Evolutionary conservation across 345 rosid genomes (phyloP).

Genomic region (Ceriops decandra): DNA sequence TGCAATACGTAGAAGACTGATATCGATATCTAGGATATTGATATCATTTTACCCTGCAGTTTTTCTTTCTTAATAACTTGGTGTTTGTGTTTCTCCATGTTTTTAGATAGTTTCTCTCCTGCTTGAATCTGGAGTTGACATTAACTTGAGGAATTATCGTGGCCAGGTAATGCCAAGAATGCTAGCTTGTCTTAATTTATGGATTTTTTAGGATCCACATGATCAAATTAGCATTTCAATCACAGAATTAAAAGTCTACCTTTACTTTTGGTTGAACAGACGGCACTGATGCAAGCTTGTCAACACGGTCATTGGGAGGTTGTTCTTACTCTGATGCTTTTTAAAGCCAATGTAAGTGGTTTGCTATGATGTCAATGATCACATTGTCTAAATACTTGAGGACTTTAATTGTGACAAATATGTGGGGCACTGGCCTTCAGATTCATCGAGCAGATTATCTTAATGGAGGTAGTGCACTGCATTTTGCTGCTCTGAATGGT

Average conservation of each 20-base stretch:
- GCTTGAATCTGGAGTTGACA: constrained; percentile 97
- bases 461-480: constrained; percentile 95
- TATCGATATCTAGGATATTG: not conserved
- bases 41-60: no score
- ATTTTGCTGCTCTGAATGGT: constrained; percentile 90
- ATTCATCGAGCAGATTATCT: constrained; percentile 89
- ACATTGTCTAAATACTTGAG: not conserved
- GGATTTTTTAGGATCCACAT: not conserved
- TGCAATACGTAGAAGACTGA: not conserved
- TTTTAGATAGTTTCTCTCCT: constrained; percentile 79
- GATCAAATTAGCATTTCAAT: not conserved
- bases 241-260: not conserved
- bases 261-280: constrained; percentile 40
- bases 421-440: constrained; percentile 32
- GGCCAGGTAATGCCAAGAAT: constrained; percentile 65
- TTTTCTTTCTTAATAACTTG: not conserved
- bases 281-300: constrained; percentile 99
- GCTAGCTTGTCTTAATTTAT: not conserved
- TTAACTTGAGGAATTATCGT: constrained; percentile 92
- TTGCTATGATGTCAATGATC: not conserved
- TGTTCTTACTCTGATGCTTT: constrained; percentile 80
- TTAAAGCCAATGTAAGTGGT: constrained; percentile 78
- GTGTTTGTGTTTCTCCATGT: constrained; percentile 19
- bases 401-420: constrained; percentile 19
- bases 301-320: constrained; percentile 99